phyloP scores from a whole-genome alignment of 129 eudicot genomes.

The Pulicaria dysenterica region DNA sequence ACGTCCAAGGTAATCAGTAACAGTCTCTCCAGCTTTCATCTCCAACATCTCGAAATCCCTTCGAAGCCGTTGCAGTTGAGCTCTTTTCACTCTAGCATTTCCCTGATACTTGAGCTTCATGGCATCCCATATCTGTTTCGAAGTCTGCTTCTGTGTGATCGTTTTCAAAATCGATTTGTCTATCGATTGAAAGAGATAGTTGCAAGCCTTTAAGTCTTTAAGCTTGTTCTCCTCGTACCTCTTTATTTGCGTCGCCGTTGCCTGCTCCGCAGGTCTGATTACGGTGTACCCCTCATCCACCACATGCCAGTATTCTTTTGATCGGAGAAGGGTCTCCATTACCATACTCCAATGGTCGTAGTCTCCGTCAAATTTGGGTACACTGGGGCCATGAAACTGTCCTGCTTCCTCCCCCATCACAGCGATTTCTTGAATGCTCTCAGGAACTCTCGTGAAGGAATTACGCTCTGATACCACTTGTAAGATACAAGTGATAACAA shows the following conservation, averaged over 20 bases:
- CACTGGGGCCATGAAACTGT: slow-evolving; percentile 8
- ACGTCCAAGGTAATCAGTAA: neutral
- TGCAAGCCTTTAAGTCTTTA: neutral
- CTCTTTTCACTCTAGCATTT: neutral
- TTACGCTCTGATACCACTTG: slow-evolving; percentile 16
- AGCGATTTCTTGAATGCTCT: neutral
- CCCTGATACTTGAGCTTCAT: slow-evolving; percentile 2
- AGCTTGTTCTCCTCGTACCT: neutral
- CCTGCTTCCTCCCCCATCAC: slow-evolving; percentile 1
- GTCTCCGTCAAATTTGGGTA: slow-evolving; percentile 4
- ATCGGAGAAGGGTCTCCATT: slow-evolving; percentile 4
- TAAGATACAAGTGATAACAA: neutral
- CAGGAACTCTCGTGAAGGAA: neutral
- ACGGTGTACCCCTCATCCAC: neutral
- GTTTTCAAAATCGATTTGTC: neutral
- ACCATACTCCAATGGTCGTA: slow-evolving; percentile 17
- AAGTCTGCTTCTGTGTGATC: neutral
- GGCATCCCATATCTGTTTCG: neutral
- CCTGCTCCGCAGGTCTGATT: neutral
- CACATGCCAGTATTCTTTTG: neutral
- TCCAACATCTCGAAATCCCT: slow-evolving; percentile 2
- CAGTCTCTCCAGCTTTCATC: slow-evolving; percentile 1
- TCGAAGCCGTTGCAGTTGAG: neutral
- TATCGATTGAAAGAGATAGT: neutral
- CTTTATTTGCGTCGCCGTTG: neutral